These are phyloP conservation scores for Dendrobium huoshanense DNA, from an alignment of 106 monocot species.

Conservation along the genomic window DNA sequence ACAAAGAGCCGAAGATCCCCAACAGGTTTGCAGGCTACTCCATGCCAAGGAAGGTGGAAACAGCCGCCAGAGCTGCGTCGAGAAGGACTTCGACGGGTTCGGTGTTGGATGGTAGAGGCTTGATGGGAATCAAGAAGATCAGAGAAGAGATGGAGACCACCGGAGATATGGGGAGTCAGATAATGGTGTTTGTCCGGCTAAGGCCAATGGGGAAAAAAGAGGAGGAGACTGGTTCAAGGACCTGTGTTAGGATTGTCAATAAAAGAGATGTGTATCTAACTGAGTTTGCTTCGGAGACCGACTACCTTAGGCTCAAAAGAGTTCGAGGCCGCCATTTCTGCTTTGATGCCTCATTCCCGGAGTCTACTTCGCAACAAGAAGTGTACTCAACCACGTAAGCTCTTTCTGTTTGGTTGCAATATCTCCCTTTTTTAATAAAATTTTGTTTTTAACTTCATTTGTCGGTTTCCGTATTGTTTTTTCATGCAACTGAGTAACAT, in stretches of 20 bases:
- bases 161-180: constrained; percentile 37
- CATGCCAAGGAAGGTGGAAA: constrained; percentile 39
- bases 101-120: constrained; percentile 22
- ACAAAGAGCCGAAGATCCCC: constrained; percentile 12
- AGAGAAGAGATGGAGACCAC: not conserved
- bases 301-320: constrained; percentile 85
- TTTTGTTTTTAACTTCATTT: not conserved
- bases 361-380: constrained; percentile 64
- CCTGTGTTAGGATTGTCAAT: constrained; percentile 68
- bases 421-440: not conserved
- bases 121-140: constrained; percentile 13
- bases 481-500: not conserved
- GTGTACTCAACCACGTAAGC: constrained; percentile 77
- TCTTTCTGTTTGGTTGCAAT: not conserved
- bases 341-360: constrained; percentile 78
- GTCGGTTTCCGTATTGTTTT: not conserved
- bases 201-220: constrained; percentile 91
- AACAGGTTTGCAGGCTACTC: constrained; percentile 15
- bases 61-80: not conserved
- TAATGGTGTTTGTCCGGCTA: constrained; percentile 81
- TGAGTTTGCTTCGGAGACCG: constrained; percentile 67
- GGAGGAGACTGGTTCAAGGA: constrained; percentile 68
- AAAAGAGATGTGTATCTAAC: constrained; percentile 71
- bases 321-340: constrained; percentile 87
- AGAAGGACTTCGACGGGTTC: constrained; percentile 44